Evolutionary conservation across 192 early-diverging fungal genomes (phyloP), one percentile per base, ranked within the genome.

Genomic region (Mortierella alpina): DNA sequence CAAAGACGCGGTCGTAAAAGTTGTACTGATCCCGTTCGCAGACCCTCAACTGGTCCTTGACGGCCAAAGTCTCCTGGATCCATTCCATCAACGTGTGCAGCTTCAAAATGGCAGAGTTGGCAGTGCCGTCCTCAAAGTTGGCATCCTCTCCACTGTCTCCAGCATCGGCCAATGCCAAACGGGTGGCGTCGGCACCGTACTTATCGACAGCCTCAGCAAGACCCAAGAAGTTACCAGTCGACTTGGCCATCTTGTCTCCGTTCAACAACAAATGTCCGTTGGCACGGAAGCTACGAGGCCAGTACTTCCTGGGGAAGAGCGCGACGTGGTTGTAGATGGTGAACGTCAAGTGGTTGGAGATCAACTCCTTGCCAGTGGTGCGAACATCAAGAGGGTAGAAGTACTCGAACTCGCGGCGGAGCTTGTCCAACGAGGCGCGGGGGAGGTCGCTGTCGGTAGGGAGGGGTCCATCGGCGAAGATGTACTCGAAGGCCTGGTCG

Each of bases 321-420:
- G 97, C 95, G 14, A 93, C 91, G 86, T 99, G 98, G 87, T 95
- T 95, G 86, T 98, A 99, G 64, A 99, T 83, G 82, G 91, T 94
- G 85, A 99, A 99, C 13, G 96, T 95, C 85, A 99, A 86, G 74
- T 99, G 98, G 92, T 99, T 99, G 73, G 91, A 91, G 69, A 99
- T 91, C 82, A 99, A 86, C 83, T 99, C 98, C 90, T 98, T 99
- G 68, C 96, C 98, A 3, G 96, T 96, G 62, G 87, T 91, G 62
- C 98, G 94, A n/a, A 99, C 84, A 82, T 99, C 98, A 44, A 99
- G 70, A 14, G 98, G 98, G 72, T 99, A 99, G 82, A 96, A 99
- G 87, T 98, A 99, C 72, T 95, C 86, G 75, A 94, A 99, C 85
- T 97, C 97, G 57, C 94, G 93, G 58, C 90, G 90, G 75, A 99